These are phyloP conservation scores for Plantago elongata DNA, from an alignment of 257 asterid genomes.

Conservation along the genomic window DNA sequence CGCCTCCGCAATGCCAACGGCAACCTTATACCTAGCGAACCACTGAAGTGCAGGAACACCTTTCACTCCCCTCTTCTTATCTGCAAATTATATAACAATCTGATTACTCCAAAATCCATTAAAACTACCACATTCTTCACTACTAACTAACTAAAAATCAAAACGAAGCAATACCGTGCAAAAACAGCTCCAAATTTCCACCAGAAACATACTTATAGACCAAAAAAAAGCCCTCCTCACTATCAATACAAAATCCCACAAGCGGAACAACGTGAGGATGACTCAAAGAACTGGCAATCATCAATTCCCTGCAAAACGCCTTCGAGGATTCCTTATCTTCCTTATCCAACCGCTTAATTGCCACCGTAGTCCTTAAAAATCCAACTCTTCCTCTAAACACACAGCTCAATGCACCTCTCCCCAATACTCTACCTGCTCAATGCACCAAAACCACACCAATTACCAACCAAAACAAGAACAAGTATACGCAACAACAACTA, in stretches of 20 bases:
- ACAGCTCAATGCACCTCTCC: constrained; percentile 92
- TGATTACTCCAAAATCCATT: constrained; percentile 16
- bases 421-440: constrained; percentile 79
- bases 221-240: constrained; percentile 78
- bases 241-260: constrained; percentile 82
- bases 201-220: constrained; percentile 88
- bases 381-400: constrained; percentile 87
- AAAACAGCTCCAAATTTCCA: constrained; percentile 73
- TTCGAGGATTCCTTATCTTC: constrained; percentile 78
- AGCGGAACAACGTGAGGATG: constrained; percentile 78
- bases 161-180: constrained; percentile 49
- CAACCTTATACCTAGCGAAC: constrained; percentile 64
- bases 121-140: background rate
- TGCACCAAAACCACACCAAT: constrained; percentile 16
- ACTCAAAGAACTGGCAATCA: constrained; percentile 83
- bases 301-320: constrained; percentile 91
- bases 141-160: background rate
- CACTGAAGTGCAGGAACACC: constrained; percentile 55
- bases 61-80: constrained; percentile 57
- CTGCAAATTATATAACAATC: constrained; percentile 32
- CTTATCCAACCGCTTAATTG: constrained; percentile 72
- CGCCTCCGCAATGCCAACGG: constrained; percentile 75
- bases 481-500: background rate
- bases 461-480: background rate
- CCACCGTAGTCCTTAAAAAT: constrained; percentile 51